Percentiles rank a stretch among this genome's conserved stretches.
phyloP scores from a whole-genome alignment of 2,329 filamentous ascomycete species.

The Penicillium sp. region DNA sequence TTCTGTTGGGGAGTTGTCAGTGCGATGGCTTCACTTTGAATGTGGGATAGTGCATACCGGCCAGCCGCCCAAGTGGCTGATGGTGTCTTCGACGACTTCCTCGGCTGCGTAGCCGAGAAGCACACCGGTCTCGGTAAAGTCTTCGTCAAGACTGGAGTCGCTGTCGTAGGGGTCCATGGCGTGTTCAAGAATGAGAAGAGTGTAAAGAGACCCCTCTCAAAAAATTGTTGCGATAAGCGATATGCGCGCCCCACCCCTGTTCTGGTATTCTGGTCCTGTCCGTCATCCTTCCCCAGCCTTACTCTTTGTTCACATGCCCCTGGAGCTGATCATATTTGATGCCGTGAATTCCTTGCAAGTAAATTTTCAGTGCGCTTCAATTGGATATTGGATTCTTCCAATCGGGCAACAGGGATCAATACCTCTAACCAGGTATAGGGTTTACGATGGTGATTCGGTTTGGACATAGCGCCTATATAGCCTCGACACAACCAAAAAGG shows the following conservation, averaged over 20 bases:
- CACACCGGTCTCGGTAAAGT: conserved; percentile 67
- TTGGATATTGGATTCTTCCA: too few relatives aligned
- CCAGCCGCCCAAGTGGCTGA: conserved; percentile 82
- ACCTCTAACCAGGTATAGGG: too few relatives aligned
- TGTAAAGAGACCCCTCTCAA: conserved; percentile 17
- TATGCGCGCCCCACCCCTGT: conserved; percentile 15
- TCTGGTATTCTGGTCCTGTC: conserved; percentile 11
- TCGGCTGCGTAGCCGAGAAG: conserved; percentile 84
- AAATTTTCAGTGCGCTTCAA: too few relatives aligned
- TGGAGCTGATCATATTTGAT: too few relatives aligned
- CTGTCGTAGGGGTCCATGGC: conserved; percentile 78
- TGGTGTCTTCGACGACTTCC: conserved; percentile 73
- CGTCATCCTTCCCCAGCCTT: conserved; percentile 9
- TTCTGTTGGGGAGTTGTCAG: conserved; percentile 52
- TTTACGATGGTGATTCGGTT: too few relatives aligned
- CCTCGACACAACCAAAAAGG: too few relatives aligned
- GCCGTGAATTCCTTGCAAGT: too few relatives aligned
- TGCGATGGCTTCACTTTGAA: neutral
- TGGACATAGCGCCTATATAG: too few relatives aligned
- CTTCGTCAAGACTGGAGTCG: conserved; percentile 67
- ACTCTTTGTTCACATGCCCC: too few relatives aligned
- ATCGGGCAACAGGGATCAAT: too few relatives aligned
- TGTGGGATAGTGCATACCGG: conserved; percentile 62
- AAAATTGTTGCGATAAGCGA: conserved; percentile 27
- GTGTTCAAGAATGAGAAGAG: conserved; percentile 7